These are phyloP conservation scores for Acanthamoeba lenticulata DNA, from an alignment of 208 protist species.

Conservation along the genomic window DNA sequence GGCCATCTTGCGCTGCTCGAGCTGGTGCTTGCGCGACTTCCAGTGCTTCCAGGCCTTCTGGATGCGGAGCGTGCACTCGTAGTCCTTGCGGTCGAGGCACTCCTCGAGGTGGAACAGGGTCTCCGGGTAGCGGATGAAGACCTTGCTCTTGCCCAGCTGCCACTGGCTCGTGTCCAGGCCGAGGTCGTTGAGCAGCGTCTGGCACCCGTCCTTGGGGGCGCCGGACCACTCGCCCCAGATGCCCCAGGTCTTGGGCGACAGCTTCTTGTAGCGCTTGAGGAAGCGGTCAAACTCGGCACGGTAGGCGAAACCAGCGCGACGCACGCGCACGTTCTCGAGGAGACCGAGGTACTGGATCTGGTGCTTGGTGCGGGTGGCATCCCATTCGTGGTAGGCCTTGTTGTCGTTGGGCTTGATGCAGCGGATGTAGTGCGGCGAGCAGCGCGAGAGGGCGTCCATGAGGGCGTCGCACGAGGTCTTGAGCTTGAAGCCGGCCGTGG, in stretches of 20 bases:
- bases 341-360: constrained; percentile 96
- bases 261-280: constrained; percentile 84
- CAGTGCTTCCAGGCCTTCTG: constrained; percentile 79
- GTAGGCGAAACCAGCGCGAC: constrained; percentile 94
- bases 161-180: constrained; percentile 86
- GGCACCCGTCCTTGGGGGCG: constrained; percentile 74
- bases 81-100: constrained; percentile 78
- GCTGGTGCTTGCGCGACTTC: constrained; percentile 80
- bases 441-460: constrained; percentile 91
- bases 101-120: constrained; percentile 85
- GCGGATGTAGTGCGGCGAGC: constrained; percentile 95
- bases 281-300: constrained; percentile 93
- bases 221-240: constrained; percentile 82
- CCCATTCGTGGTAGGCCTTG: constrained; percentile 90
- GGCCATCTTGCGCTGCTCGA: constrained; percentile 80
- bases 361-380: constrained; percentile 91
- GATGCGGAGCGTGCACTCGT: constrained; percentile 78
- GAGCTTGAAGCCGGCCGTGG: constrained; percentile 94
- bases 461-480: constrained; percentile 86
- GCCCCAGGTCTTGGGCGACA: constrained; percentile 84
- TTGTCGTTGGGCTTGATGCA: constrained; percentile 94
- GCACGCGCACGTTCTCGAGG: constrained; percentile 94
- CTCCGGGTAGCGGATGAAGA: constrained; percentile 95
- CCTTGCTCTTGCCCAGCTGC: constrained; percentile 92
- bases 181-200: constrained; percentile 71